Evolutionary conservation across 106 monocot genomes (phyloP).

Genomic region (Iris macrosiphon): DNA sequence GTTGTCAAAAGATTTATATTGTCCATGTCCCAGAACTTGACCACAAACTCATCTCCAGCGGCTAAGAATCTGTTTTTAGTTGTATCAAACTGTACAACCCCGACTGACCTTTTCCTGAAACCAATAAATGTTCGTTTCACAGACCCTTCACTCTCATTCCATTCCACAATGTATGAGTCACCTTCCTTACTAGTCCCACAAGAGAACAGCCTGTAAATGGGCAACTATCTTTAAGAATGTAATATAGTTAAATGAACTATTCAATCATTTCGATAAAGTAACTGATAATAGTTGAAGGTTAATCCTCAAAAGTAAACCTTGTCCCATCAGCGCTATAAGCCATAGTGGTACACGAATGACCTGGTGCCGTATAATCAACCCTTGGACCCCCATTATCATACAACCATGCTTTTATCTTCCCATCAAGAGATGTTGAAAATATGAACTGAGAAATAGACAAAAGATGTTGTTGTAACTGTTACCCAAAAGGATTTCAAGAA

Average conservation of each 20-base stretch:
- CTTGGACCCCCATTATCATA: slow-evolving; percentile 69
- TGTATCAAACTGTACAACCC: slow-evolving; percentile 55
- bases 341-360: slow-evolving; percentile 78
- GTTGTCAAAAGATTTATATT: slow-evolving; percentile 40
- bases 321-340: slow-evolving; percentile 78
- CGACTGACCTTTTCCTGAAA: slow-evolving; percentile 29
- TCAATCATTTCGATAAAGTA: neutral
- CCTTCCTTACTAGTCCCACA: slow-evolving; percentile 59
- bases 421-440: slow-evolving; percentile 67
- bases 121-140: slow-evolving; percentile 42
- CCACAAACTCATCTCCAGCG: slow-evolving; percentile 53
- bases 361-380: slow-evolving; percentile 78
- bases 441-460: slow-evolving; percentile 42
- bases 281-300: neutral
- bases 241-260: neutral
- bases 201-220: slow-evolving; percentile 40
- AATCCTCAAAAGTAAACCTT: slow-evolving; percentile 27
- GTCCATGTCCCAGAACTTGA: slow-evolving; percentile 70
- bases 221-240: neutral
- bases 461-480: neutral
- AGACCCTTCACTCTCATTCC: slow-evolving; percentile 51
- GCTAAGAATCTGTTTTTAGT: slow-evolving; percentile 49
- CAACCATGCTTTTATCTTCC: slow-evolving; percentile 58
- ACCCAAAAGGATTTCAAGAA: neutral
- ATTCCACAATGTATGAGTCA: slow-evolving; percentile 47